Percentiles rank a stretch among this genome's conserved stretches.
These are phyloP conservation scores for Exophiala calicioides DNA, from an alignment of 2,329 filamentous ascomycete species.

Conservation along the genomic window DNA sequence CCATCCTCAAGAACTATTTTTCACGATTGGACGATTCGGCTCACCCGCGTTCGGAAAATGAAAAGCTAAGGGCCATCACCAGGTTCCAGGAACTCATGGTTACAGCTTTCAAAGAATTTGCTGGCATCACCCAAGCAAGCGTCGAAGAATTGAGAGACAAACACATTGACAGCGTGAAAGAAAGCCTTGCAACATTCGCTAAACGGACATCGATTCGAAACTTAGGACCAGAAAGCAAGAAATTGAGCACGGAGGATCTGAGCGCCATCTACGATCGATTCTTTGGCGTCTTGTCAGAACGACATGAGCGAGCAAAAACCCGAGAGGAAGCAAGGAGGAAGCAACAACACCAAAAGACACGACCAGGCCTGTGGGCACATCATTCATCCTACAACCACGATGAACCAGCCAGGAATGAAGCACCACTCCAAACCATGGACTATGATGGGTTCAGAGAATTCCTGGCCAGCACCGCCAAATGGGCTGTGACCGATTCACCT, in stretches of 20 bases:
- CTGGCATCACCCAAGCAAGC: constrained; percentile 88
- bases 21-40: constrained; percentile 90
- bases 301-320: constrained; percentile 77
- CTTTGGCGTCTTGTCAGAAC: constrained; percentile 87
- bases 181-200: constrained; percentile 95
- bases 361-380: constrained; percentile 24
- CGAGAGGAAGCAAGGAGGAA: constrained; percentile 72
- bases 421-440: constrained; percentile 69
- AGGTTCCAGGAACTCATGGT: constrained; percentile 98
- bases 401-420: constrained; percentile 63
- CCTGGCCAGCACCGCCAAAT: constrained; percentile 82
- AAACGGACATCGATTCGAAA: constrained; percentile 97
- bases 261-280: constrained; percentile 92
- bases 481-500: constrained; percentile 88
- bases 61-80: constrained; percentile 90
- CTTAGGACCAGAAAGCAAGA: constrained; percentile 91
- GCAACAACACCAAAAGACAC: constrained; percentile 60
- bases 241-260: constrained; percentile 80
- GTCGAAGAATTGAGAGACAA: constrained; percentile 86
- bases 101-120: constrained; percentile 97
- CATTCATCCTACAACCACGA: constrained; percentile 26
- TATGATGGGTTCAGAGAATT: constrained; percentile 97
- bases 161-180: constrained; percentile 91
- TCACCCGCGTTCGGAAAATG: constrained; percentile 91
- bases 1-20: constrained; percentile 93